A percentile compares a stretch with the other conserved stretches of the same genome.
These are phyloP conservation scores for Elsinoe arachidis DNA, from an alignment of 2,329 filamentous ascomycete genomes.

Conservation along the genomic window DNA sequence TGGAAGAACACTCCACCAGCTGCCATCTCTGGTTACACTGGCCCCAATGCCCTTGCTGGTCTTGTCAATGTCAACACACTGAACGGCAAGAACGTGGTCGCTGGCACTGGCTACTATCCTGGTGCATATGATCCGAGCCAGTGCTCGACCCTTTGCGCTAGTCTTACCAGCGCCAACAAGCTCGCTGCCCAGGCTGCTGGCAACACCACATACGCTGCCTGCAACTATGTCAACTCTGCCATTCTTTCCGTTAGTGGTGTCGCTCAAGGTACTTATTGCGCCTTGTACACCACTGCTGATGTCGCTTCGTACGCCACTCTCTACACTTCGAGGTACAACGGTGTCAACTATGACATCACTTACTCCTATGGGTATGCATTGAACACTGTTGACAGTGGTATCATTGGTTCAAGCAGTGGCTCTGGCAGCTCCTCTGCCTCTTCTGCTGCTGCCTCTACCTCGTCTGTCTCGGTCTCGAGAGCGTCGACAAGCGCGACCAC, in stretches of 20 bases:
- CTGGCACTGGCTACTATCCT: slow-evolving; percentile 11
- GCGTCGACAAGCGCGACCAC: not conserved
- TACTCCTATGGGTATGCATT: slow-evolving; percentile 16
- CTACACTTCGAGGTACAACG: slow-evolving; percentile 7
- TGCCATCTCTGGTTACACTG: slow-evolving; percentile 12
- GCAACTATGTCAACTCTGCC: slow-evolving; percentile 17
- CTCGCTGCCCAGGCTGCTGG: slow-evolving; percentile 5
- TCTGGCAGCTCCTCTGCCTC: not conserved
- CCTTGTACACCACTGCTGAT: slow-evolving; percentile 14
- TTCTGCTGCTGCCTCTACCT: not conserved
- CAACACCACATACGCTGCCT: slow-evolving; percentile 14
- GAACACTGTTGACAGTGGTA: slow-evolving; percentile 14
- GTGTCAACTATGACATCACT: slow-evolving; percentile 14
- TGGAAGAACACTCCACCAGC: slow-evolving; percentile 14
- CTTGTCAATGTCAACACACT: slow-evolving; percentile 18
- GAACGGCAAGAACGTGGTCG: slow-evolving; percentile 15
- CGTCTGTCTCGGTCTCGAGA: not conserved
- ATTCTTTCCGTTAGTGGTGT: slow-evolving; percentile 15
- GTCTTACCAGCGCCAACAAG: slow-evolving; percentile 9
- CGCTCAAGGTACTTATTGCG: slow-evolving; percentile 14
- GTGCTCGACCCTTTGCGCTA: slow-evolving; percentile 12
- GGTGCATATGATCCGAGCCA: slow-evolving; percentile 13
- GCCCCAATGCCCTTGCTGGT: slow-evolving; percentile 15
- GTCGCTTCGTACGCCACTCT: slow-evolving; percentile 10
- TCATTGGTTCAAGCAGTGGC: slow-evolving; percentile 7